A percentile compares a stretch with the other conserved stretches of the same genome.
Evolutionary conservation across 2,329 filamentous ascomycete genomes (phyloP).

Genomic region (Grosmannia penicillata): DNA sequence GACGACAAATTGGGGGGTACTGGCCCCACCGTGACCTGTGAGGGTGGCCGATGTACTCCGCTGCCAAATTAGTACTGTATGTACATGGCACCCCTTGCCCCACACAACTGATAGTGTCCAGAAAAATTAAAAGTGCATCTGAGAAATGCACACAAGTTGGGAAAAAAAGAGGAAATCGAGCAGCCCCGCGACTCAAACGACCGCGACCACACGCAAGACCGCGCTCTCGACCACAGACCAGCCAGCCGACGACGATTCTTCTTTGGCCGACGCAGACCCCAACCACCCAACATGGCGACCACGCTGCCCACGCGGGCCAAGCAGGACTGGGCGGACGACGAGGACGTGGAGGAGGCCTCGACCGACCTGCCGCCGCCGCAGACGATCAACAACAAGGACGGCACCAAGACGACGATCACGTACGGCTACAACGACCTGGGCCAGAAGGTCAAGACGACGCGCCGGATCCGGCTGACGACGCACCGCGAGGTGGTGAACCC

Average conservation of each 20-base stretch:
- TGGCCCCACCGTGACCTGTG: too few species aligned
- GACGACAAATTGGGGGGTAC: too few species aligned
- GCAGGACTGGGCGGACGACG: constrained; percentile 90
- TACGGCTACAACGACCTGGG: constrained; percentile 84
- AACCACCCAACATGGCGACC: constrained; percentile 8
- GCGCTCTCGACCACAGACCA: background rate
- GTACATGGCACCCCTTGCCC: too few species aligned
- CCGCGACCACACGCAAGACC: background rate
- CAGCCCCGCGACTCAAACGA: too few species aligned
- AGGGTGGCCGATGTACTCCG: too few species aligned
- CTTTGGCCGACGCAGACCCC: background rate
- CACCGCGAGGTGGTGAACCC: constrained; percentile 93
- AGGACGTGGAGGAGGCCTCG: constrained; percentile 62
- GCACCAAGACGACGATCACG: constrained; percentile 87
- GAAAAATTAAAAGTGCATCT: too few species aligned
- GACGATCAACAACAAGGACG: constrained; percentile 93
- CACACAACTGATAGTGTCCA: too few species aligned
- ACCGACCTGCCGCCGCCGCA: constrained; percentile 66
- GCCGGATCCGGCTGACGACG: constrained; percentile 82
- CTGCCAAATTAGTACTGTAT: too few species aligned
- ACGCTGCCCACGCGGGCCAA: constrained; percentile 16
- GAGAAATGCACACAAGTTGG: too few species aligned
- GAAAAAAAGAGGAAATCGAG: too few species aligned
- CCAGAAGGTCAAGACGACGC: constrained; percentile 94
- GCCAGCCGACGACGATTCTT: background rate